Conservation (phyloP, 1,284 basidiomycete genomes). For the Abortiporus biennis region DNA sequence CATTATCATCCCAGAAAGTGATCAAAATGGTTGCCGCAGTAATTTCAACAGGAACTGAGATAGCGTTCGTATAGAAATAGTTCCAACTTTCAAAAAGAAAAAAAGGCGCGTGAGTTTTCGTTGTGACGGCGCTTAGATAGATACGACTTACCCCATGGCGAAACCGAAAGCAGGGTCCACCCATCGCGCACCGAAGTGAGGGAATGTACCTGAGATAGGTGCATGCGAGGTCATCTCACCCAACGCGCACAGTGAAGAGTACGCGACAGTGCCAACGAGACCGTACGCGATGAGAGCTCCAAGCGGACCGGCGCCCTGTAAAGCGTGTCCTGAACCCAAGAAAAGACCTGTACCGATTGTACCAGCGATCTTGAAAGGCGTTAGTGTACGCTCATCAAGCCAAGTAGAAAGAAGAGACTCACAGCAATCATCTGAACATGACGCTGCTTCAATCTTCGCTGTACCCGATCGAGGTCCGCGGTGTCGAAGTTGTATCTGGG, state of each 20-base stretch:
- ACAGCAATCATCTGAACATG: conserved; percentile 64
- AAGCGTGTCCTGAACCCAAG: conserved; percentile 67
- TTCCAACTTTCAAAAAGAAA: conserved; percentile 31
- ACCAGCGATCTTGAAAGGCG: conserved; percentile 50
- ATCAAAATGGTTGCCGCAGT: conserved; percentile 71
- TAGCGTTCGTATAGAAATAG: conserved; percentile 48
- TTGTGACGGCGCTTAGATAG: not conserved
- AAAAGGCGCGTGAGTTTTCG: not conserved
- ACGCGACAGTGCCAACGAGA: conserved; percentile 57
- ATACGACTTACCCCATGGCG: conserved; percentile 33
- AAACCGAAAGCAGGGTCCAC: conserved; percentile 75
- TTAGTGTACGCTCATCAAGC: not conserved
- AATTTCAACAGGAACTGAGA: conserved; percentile 70
- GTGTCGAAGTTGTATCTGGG: conserved; percentile 36
- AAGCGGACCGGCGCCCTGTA: conserved; percentile 48
- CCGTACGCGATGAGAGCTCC: conserved; percentile 58
- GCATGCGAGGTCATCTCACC: conserved; percentile 71
- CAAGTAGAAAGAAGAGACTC: conserved; percentile 10
- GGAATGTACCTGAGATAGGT: conserved; percentile 70
- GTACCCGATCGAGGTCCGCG: conserved; percentile 56
- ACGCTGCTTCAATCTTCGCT: conserved; percentile 59
- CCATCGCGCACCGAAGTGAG: conserved; percentile 68
- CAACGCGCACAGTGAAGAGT: conserved; percentile 57
- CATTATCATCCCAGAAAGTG: conserved; percentile 71
- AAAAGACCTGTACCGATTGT: conserved; percentile 79